A percentile compares a stretch with the other conserved stretches of the same genome.
Evolutionary conservation across 768 basidiomycete genomes (phyloP).

Genomic region (Russula griseocarnosa): DNA sequence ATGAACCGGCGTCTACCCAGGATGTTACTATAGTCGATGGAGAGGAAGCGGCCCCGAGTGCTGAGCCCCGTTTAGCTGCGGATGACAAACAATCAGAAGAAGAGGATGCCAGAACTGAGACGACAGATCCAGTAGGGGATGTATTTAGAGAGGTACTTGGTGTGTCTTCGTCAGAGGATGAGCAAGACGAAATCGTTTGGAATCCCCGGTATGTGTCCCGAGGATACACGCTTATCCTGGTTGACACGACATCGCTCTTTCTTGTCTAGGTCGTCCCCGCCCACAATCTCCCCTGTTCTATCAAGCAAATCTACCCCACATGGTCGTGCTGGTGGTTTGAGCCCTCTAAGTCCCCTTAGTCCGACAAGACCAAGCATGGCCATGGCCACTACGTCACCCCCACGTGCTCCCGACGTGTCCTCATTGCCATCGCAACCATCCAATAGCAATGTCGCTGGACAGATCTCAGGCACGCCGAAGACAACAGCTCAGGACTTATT

Average conservation of each 20-base stretch:
- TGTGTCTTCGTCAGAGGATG: constrained; percentile 44
- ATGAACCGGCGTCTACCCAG: neutral
- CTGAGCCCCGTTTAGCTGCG: constrained; percentile 23
- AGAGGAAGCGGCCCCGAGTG: neutral
- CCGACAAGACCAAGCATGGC: constrained; percentile 14
- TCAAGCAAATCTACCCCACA: constrained; percentile 20
- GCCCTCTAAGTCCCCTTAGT: constrained; percentile 22
- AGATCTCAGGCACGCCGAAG: constrained; percentile 28
- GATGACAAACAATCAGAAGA: constrained; percentile 36
- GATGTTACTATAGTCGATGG: neutral
- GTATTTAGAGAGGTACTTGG: constrained; percentile 53
- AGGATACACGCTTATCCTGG: neutral
- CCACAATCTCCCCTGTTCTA: constrained; percentile 14
- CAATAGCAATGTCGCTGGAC: neutral
- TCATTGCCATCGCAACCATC: constrained; percentile 27
- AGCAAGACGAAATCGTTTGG: constrained; percentile 74
- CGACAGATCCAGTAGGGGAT: constrained; percentile 71
- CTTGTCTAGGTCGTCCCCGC: constrained; percentile 16
- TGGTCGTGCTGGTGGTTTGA: constrained; percentile 11
- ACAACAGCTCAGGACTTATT: constrained; percentile 69
- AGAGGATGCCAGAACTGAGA: constrained; percentile 63
- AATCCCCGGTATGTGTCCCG: constrained; percentile 50
- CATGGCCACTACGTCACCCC: constrained; percentile 35
- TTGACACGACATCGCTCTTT: neutral
- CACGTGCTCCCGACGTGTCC: constrained; percentile 28